Percentiles rank a stretch among this genome's conserved stretches.
Conservation (phyloP, 495 filamentous ascomycete genomes). For the Choiromyces venosus region DNA sequence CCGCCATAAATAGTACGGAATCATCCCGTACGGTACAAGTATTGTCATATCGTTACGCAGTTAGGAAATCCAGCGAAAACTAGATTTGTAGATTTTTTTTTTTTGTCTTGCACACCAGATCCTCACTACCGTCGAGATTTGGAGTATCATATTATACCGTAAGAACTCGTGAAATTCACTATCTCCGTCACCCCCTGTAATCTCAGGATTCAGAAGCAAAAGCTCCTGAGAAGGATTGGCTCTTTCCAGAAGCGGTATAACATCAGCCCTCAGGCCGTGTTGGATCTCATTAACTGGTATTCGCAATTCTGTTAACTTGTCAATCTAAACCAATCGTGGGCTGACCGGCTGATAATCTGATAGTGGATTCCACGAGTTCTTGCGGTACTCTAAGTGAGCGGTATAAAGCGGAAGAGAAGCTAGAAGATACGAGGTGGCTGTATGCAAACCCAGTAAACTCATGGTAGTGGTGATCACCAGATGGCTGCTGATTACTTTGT, state of each 20-base stretch:
- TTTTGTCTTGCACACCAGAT: background rate
- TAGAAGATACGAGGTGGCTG: background rate
- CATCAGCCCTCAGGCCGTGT: too few species aligned
- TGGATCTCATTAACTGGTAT: too few species aligned
- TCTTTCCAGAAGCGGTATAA: too few species aligned
- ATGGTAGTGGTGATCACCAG: background rate
- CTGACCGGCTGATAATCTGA: too few species aligned
- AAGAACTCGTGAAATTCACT: too few species aligned
- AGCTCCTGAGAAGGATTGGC: too few species aligned
- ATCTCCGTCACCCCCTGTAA: too few species aligned
- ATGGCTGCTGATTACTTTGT: background rate
- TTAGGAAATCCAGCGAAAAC: background rate
- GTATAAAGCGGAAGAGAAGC: background rate
- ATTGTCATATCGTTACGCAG: background rate
- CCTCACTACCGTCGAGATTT: background rate
- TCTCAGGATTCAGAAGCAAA: too few species aligned
- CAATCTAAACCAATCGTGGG: too few species aligned
- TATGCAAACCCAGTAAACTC: background rate
- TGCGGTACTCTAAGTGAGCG: background rate
- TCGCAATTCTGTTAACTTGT: too few species aligned
- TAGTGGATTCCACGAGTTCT: too few species aligned
- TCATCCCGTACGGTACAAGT: background rate
- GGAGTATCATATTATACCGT: too few species aligned
- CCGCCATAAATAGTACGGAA: background rate
- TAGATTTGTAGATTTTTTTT: background rate